Conservation (phyloP, 1,139 yeast species). For the Yamadazyma sp. region DNA sequence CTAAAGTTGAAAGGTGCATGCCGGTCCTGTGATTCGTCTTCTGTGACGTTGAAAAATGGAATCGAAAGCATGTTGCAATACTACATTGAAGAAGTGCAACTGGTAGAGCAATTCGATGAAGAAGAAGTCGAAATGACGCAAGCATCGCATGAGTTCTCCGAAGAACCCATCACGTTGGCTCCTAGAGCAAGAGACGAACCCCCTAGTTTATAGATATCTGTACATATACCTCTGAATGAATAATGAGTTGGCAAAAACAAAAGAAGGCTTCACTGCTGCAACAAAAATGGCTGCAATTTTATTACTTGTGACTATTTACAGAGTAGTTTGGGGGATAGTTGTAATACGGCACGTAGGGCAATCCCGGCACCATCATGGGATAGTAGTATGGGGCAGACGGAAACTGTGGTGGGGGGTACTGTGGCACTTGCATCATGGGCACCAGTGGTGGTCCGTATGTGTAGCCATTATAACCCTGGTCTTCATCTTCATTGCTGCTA, state of each 20-base stretch:
- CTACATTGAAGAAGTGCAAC: slow-evolving; percentile 74
- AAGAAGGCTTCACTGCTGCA: neutral
- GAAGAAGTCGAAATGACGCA: slow-evolving; percentile 12
- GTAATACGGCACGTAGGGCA: slow-evolving; percentile 10
- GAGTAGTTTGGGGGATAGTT: slow-evolving; percentile 10
- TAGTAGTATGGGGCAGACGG: slow-evolving; percentile 6
- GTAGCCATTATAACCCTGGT: slow-evolving; percentile 2
- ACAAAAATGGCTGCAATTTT: slow-evolving; percentile 6
- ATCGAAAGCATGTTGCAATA: slow-evolving; percentile 80
- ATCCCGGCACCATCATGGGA: slow-evolving; percentile 7
- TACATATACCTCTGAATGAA: neutral
- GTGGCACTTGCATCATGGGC: slow-evolving; percentile 7
- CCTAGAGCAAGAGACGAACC: slow-evolving; percentile 39
- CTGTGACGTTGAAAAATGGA: slow-evolving; percentile 74
- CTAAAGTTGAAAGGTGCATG: slow-evolving; percentile 76
- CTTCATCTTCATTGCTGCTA: slow-evolving; percentile 2
- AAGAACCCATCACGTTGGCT: slow-evolving; percentile 19
- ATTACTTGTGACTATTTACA: slow-evolving; percentile 11
- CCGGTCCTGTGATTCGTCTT: slow-evolving; percentile 74
- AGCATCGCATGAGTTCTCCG: neutral
- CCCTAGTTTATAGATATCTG: slow-evolving; percentile 34
- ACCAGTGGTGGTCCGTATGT: slow-evolving; percentile 8
- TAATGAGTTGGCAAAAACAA: slow-evolving; percentile 11
- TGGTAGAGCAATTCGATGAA: slow-evolving; percentile 61
- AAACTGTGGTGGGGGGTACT: slow-evolving; percentile 8